These are phyloP conservation scores for Phalaenopsis aphrodite DNA, from an alignment of 106 monocot species.

Conservation along the genomic window DNA sequence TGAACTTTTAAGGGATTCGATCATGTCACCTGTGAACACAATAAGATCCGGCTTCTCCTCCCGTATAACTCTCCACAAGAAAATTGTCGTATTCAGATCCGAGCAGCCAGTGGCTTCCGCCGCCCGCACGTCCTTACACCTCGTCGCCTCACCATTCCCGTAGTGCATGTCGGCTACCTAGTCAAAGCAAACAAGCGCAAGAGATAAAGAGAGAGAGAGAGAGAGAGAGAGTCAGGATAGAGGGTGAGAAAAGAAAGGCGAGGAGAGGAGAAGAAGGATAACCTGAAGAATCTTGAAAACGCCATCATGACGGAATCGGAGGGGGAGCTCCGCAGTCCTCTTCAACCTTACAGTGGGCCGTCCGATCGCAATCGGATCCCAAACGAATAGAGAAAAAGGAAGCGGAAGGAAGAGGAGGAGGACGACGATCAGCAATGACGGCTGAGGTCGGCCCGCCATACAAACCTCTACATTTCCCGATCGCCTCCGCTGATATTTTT, in stretches of 20 bases:
- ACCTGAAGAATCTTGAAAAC: constrained; percentile 91
- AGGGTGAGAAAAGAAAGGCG: neutral
- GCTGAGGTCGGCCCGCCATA: neutral
- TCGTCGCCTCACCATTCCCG: constrained; percentile 51
- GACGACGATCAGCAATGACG: constrained; percentile 12
- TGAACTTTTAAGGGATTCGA: too few relatives aligned
- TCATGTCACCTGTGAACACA: constrained; percentile 61
- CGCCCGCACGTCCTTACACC: constrained; percentile 54
- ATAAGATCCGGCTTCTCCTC: constrained; percentile 77
- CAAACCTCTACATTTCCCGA: neutral
- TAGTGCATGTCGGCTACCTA: constrained; percentile 94
- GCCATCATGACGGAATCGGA: constrained; percentile 82
- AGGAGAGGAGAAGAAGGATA: neutral
- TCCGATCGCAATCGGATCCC: neutral
- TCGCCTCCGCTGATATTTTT: too few relatives aligned
- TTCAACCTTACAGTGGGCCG: constrained; percentile 32
- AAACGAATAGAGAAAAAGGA: constrained; percentile 2
- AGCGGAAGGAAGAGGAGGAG: neutral
- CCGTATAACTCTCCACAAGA: constrained; percentile 30
- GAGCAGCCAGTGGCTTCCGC: constrained; percentile 38
- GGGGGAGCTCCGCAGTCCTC: constrained; percentile 46
- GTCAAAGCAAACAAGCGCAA: too few relatives aligned
- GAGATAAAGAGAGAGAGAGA: too few relatives aligned
- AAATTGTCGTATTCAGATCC: constrained; percentile 62
- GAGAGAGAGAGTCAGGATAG: neutral